Evolutionary conservation across 2,329 filamentous ascomycete genomes (phyloP).

Genomic region (Plectosphaerella plurivora): DNA sequence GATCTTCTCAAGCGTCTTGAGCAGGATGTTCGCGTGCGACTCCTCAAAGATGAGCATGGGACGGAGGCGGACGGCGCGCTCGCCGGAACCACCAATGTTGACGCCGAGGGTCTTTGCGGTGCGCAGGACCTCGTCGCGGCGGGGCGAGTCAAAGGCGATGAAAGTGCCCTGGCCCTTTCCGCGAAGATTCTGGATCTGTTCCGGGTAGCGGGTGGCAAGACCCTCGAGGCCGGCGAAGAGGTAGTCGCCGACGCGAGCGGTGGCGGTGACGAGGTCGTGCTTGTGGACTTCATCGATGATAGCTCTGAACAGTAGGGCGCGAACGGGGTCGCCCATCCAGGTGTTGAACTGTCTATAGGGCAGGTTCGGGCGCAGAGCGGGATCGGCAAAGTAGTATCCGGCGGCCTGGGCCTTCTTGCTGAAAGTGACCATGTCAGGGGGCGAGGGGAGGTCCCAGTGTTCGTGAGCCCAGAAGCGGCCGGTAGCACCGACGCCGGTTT

Average conservation of each 20-base stretch:
- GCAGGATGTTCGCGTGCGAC: constrained; percentile 80
- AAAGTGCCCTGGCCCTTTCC: constrained; percentile 89
- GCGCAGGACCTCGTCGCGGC: constrained; percentile 72
- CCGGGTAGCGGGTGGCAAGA: constrained; percentile 67
- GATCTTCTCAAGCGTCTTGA: constrained; percentile 75
- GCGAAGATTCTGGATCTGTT: constrained; percentile 75
- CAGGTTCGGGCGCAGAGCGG: constrained; percentile 79
- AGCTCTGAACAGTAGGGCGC: constrained; percentile 78
- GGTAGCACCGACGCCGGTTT: constrained; percentile 88
- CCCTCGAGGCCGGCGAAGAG: constrained; percentile 66
- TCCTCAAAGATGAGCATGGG: constrained; percentile 93
- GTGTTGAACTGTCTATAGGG: constrained; percentile 97
- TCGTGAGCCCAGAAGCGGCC: constrained; percentile 97
- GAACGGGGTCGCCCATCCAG: constrained; percentile 91
- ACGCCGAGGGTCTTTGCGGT: constrained; percentile 76
- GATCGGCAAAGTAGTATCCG: constrained; percentile 85
- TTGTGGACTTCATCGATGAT: constrained; percentile 79
- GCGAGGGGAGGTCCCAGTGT: constrained; percentile 77
- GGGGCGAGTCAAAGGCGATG: constrained; percentile 83
- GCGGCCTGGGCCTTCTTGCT: constrained; percentile 93
- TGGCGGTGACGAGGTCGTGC: constrained; percentile 73
- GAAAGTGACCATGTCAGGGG: constrained; percentile 93
- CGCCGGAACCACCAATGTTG: constrained; percentile 83
- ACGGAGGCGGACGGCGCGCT: constrained; percentile 69
- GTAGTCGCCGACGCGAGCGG: constrained; percentile 73